A percentile compares a stretch with the other conserved stretches of the same genome.
These are phyloP conservation scores for Omphalotus guepiniiformis DNA, from an alignment of 768 basidiomycete genomes.

Conservation along the genomic window DNA sequence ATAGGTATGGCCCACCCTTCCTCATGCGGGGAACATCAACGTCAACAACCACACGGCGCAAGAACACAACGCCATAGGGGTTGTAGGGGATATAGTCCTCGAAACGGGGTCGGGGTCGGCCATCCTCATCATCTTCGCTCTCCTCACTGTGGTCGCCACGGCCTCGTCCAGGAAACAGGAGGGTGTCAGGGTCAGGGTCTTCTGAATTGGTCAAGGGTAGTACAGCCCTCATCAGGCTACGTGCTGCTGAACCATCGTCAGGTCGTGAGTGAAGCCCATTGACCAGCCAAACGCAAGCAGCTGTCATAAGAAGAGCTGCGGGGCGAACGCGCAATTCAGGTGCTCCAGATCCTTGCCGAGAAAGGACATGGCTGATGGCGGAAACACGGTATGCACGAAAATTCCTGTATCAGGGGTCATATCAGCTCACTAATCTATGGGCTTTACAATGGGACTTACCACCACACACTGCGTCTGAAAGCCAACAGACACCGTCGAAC, in stretches of 20 bases:
- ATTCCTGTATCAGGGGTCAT: constrained; percentile 14
- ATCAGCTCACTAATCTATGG: no score
- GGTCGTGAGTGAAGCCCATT: constrained; percentile 15
- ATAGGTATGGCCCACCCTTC: background rate
- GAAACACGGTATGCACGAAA: constrained; percentile 16
- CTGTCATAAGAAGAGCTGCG: constrained; percentile 12
- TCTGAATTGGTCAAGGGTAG: constrained; percentile 18
- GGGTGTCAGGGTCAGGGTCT: background rate
- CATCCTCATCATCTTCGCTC: no score
- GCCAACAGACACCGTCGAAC: constrained; percentile 12
- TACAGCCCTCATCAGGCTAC: constrained; percentile 15
- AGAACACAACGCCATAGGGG: background rate
- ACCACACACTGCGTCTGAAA: constrained; percentile 12
- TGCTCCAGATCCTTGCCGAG: constrained; percentile 12
- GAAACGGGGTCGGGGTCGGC: no score
- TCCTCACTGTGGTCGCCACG: no score
- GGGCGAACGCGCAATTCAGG: background rate
- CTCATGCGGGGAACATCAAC: background rate
- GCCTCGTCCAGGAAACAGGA: background rate
- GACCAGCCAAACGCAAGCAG: constrained; percentile 11
- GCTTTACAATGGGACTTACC: constrained; percentile 15
- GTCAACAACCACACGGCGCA: background rate
- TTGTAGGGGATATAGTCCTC: background rate
- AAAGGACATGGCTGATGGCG: constrained; percentile 15
- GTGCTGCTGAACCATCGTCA: constrained; percentile 12